phyloP scores from a whole-genome alignment of 805 yeast genomes.

The Suhomyces sp. region DNA sequence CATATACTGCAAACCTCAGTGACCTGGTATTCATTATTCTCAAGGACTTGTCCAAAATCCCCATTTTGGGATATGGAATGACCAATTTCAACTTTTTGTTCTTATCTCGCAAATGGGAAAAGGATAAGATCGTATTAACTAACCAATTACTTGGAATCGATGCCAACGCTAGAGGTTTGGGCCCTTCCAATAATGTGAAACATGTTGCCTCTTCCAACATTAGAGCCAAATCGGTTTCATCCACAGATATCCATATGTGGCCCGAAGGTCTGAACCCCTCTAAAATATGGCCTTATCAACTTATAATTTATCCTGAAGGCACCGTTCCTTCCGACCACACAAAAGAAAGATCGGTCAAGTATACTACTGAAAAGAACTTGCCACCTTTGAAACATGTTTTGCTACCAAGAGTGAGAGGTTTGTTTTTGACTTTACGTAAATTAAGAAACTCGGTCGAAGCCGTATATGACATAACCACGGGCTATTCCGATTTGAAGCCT shows the following conservation, averaged over 20 bases:
- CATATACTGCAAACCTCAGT: slow-evolving; percentile 64
- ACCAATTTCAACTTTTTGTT: slow-evolving; percentile 70
- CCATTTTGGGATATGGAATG: slow-evolving; percentile 87
- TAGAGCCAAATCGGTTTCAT: background rate
- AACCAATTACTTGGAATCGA: slow-evolving; percentile 56
- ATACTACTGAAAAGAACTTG: slow-evolving; percentile 49
- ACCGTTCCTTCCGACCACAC: slow-evolving; percentile 77
- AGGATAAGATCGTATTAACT: slow-evolving; percentile 59
- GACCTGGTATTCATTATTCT: slow-evolving; percentile 69
- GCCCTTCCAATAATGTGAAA: slow-evolving; percentile 46
- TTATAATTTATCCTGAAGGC: slow-evolving; percentile 91
- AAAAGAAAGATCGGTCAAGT: slow-evolving; percentile 52
- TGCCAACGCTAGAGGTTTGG: slow-evolving; percentile 56
- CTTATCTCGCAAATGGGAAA: slow-evolving; percentile 81
- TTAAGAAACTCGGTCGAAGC: slow-evolving; percentile 51
- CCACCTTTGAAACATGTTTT: slow-evolving; percentile 60
- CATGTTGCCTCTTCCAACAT: slow-evolving; percentile 30
- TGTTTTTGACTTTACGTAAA: slow-evolving; percentile 60
- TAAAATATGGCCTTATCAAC: slow-evolving; percentile 47
- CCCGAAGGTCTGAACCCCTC: slow-evolving; percentile 25
- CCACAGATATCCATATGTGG: slow-evolving; percentile 21
- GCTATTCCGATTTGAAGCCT: slow-evolving; percentile 65
- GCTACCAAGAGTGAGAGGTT: slow-evolving; percentile 81
- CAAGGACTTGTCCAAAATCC: slow-evolving; percentile 73
- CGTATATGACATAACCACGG: slow-evolving; percentile 81